Evolutionary conservation across 2,329 filamentous ascomycete species (phyloP).

Genomic region (Chaetomium globosum): DNA sequence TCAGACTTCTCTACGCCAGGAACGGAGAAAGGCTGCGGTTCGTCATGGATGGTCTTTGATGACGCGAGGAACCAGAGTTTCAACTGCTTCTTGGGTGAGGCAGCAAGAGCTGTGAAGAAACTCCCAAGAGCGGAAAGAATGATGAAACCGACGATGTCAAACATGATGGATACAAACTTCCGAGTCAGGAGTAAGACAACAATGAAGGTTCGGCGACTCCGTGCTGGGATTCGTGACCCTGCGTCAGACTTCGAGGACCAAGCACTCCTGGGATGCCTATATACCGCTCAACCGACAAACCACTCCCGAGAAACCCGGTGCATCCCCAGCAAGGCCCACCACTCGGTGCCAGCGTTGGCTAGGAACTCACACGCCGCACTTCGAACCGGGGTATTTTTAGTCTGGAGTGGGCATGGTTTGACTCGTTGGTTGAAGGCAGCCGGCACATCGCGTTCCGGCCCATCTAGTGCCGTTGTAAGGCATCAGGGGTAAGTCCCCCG

Average conservation of each 20-base stretch:
- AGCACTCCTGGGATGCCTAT: neutral
- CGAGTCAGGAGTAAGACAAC: neutral
- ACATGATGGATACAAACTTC: slow-evolving; percentile 13
- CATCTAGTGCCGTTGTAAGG: neutral
- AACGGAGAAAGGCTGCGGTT: too few relatives aligned
- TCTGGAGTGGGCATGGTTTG: neutral
- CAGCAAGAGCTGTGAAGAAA: slow-evolving; percentile 17
- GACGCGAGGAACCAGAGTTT: neutral
- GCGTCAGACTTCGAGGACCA: neutral
- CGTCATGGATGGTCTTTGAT: neutral
- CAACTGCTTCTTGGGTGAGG: slow-evolving; percentile 2
- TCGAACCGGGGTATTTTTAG: neutral
- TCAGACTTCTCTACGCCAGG: neutral
- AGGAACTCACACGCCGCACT: neutral
- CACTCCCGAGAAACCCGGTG: neutral
- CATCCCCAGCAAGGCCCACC: neutral
- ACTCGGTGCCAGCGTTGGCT: neutral
- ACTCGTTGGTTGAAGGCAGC: neutral
- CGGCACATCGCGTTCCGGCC: neutral
- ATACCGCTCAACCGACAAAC: neutral
- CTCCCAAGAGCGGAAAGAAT: slow-evolving; percentile 22
- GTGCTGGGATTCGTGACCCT: neutral
- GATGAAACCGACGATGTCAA: slow-evolving; percentile 11
- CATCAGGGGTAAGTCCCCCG: neutral
- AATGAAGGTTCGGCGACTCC: neutral